Evolutionary conservation across 78 protist species (phyloP).

Genomic region (Dictyostelium firmibasis): DNA sequence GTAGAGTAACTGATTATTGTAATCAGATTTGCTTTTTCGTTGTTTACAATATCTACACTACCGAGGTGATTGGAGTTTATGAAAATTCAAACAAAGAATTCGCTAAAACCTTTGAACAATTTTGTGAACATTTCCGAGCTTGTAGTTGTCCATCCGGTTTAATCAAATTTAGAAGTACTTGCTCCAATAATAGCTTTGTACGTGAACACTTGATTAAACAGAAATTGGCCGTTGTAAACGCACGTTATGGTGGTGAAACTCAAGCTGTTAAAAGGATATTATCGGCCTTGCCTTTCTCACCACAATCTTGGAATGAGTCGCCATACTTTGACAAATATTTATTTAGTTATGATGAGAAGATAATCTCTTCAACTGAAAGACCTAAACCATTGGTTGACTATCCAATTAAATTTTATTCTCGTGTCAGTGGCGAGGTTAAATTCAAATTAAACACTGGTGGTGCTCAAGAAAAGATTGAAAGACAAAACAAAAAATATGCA

Average conservation of each 20-base stretch:
- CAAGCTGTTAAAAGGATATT: conserved; percentile 70
- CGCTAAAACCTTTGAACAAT: conserved; percentile 73
- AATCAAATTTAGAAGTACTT: conserved; percentile 51
- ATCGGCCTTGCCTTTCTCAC: conserved; percentile 65
- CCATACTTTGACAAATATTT: conserved; percentile 75
- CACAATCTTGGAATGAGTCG: conserved; percentile 72
- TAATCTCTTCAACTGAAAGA: conserved; percentile 64
- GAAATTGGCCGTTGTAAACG: conserved; percentile 70
- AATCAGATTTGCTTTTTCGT: conserved; percentile 69
- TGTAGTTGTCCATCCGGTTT: conserved; percentile 64
- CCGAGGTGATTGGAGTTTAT: conserved; percentile 70
- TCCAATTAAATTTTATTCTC: conserved; percentile 62
- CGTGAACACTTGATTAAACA: conserved; percentile 74
- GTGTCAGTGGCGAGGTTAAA: conserved; percentile 61
- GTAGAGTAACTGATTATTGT: conserved; percentile 62
- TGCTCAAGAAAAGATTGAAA: conserved; percentile 25
- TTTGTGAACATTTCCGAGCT: conserved; percentile 76
- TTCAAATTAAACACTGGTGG: conserved; percentile 52
- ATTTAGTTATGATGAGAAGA: conserved; percentile 67
- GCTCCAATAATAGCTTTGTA: conserved; percentile 68
- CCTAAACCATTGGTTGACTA: conserved; percentile 64
- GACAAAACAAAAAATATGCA: conserved; percentile 59
- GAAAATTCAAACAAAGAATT: conserved; percentile 70
- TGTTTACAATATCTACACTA: conserved; percentile 55
- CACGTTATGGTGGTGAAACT: conserved; percentile 73